A percentile compares a stretch with the other conserved stretches of the same genome.
phyloP scores from a whole-genome alignment of 2,329 filamentous ascomycete species.

The Sarocladium brachiariae region DNA sequence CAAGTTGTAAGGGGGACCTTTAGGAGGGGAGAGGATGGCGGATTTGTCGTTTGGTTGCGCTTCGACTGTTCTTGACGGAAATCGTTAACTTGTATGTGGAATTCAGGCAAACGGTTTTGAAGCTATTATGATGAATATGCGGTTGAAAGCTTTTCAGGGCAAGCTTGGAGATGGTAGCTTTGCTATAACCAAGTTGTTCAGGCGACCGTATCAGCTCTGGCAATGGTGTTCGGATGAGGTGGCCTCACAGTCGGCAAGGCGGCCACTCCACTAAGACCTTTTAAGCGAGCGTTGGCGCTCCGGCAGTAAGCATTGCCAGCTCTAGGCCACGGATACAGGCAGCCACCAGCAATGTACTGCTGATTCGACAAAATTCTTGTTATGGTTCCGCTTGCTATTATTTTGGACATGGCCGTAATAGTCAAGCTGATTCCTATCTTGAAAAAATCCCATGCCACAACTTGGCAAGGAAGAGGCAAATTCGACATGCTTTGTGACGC shows the following conservation, averaged over 20 bases:
- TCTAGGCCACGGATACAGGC: no score
- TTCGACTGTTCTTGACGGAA: no score
- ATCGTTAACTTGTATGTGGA: background rate
- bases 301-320: no score
- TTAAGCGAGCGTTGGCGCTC: background rate
- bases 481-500: background rate
- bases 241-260: slow-evolving; percentile 3
- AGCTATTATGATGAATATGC: background rate
- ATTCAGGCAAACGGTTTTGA: background rate
- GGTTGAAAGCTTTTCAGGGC: background rate
- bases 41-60: no score
- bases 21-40: background rate
- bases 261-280: background rate
- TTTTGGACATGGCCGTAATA: no score
- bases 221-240: slow-evolving; percentile 6
- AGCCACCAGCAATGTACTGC: no score
- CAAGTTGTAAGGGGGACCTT: no score
- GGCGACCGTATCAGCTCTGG: slow-evolving; percentile 1
- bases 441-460: background rate
- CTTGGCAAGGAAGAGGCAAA: no score
- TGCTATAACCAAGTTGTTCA: background rate
- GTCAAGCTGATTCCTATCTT: no score
- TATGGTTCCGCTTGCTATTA: no score
- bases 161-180: background rate
- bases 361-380: no score